A percentile compares a stretch with the other conserved stretches of the same genome.
Evolutionary conservation across 208 protist species (phyloP).

Genomic region (Trypanosoma avium): DNA sequence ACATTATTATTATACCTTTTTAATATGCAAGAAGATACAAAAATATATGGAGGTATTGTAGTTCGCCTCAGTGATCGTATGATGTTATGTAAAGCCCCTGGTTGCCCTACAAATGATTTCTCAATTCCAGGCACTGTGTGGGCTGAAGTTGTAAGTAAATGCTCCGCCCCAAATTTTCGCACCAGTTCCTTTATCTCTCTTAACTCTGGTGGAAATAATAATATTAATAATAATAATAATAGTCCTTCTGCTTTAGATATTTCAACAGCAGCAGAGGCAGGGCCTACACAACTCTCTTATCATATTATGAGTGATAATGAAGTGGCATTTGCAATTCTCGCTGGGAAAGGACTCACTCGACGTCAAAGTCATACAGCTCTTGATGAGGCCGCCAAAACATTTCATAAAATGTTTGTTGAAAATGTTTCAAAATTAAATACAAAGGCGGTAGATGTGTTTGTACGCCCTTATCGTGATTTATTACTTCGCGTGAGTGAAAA

Average conservation of each 20-base stretch:
- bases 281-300: constrained; percentile 58
- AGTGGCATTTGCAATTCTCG: constrained; percentile 70
- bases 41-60: constrained; percentile 71
- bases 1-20: too few species aligned
- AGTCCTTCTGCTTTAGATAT: background rate
- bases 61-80: constrained; percentile 77
- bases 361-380: constrained; percentile 65
- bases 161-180: constrained; percentile 76
- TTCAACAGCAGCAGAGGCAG: constrained; percentile 14
- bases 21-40: constrained; percentile 17
- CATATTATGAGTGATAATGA: constrained; percentile 82
- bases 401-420: constrained; percentile 90
- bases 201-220: constrained; percentile 10
- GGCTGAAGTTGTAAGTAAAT: constrained; percentile 79
- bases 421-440: constrained; percentile 51
- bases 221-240: background rate
- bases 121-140: constrained; percentile 70
- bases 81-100: constrained; percentile 71
- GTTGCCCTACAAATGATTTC: constrained; percentile 49
- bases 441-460: constrained; percentile 66
- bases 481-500: constrained; percentile 47
- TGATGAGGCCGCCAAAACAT: constrained; percentile 69
- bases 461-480: constrained; percentile 61
- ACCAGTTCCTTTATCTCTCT: constrained; percentile 67
- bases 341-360: constrained; percentile 41